Percentiles rank a stretch among this genome's conserved stretches.
These are phyloP conservation scores for Cryptococcus sp. DNA, from an alignment of 1,284 basidiomycete species.

Conservation along the genomic window DNA sequence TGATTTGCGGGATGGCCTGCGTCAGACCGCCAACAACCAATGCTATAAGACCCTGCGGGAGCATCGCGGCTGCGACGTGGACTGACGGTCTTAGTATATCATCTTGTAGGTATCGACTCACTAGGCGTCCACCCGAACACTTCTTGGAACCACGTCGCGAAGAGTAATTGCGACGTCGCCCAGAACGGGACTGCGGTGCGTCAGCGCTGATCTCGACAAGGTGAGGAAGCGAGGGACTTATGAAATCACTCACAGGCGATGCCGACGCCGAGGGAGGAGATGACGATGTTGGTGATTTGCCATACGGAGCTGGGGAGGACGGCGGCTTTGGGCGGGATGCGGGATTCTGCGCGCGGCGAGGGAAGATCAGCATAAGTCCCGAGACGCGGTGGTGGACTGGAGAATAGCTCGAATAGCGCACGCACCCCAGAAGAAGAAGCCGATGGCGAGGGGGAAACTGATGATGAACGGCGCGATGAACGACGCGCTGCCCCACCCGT, in stretches of 20 bases:
- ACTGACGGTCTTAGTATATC: conserved; percentile 11
- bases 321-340: conserved; percentile 30
- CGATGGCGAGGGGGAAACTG: conserved; percentile 31
- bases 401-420: neutral
- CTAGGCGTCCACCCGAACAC: conserved; percentile 21
- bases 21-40: conserved; percentile 34
- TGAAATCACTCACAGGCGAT: conserved; percentile 20
- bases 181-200: conserved; percentile 38
- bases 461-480: conserved; percentile 52
- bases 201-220: neutral
- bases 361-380: too few relatives aligned
- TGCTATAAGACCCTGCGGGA: conserved; percentile 44
- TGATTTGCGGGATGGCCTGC: conserved; percentile 33
- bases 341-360: conserved; percentile 25
- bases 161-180: conserved; percentile 42
- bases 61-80: conserved; percentile 40
- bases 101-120: neutral
- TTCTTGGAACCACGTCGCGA: conserved; percentile 25
- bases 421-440: conserved; percentile 48
- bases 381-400: too few relatives aligned
- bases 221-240: neutral
- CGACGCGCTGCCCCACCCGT: conserved; percentile 44
- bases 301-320: conserved; percentile 39
- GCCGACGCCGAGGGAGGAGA: conserved; percentile 27
- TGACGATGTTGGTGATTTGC: conserved; percentile 42